These are phyloP conservation scores for Diospyros lotus DNA, from an alignment of 148 eudicot species.

Conservation along the genomic window DNA sequence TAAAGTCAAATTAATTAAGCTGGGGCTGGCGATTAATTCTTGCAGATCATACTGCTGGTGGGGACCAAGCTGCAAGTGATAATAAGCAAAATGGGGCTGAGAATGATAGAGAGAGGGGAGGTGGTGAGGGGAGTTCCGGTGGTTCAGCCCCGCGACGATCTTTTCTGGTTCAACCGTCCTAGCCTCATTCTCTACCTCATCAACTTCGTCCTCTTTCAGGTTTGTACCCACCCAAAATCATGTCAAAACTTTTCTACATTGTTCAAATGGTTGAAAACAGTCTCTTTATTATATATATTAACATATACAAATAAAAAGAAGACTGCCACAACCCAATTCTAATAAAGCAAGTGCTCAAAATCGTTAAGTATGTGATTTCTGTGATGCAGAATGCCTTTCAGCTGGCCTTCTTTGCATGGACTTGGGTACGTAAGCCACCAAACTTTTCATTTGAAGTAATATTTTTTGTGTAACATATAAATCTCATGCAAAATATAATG, in stretches of 20 bases:
- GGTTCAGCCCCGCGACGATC: conserved; percentile 44
- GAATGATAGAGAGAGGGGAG: conserved; percentile 47
- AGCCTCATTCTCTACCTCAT: conserved; percentile 41
- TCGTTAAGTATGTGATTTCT: too few species aligned
- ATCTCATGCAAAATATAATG: too few species aligned
- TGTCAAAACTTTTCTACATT: too few species aligned
- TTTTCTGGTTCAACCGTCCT: conserved; percentile 51
- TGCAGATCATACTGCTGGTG: conserved; percentile 48
- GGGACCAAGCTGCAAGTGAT: conserved; percentile 66
- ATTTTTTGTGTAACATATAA: too few species aligned
- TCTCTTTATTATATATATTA: too few species aligned
- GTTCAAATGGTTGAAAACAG: too few species aligned
- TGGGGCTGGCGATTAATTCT: too few species aligned
- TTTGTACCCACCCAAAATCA: background rate
- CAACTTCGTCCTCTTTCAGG: conserved; percentile 50
- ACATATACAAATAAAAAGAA: too few species aligned
- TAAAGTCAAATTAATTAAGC: too few species aligned
- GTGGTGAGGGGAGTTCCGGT: conserved; percentile 48
- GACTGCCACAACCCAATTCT: too few species aligned
- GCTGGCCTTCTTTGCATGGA: conserved; percentile 31
- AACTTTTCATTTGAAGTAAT: too few species aligned
- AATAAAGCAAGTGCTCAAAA: too few species aligned
- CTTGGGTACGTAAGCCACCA: conserved; percentile 14
- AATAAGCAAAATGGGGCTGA: conserved; percentile 52
- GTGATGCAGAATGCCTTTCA: conserved; percentile 29